Base-by-base conservation (phyloP, 495 filamentous ascomycete genomes). In the Neurospora pannonica region DNA sequence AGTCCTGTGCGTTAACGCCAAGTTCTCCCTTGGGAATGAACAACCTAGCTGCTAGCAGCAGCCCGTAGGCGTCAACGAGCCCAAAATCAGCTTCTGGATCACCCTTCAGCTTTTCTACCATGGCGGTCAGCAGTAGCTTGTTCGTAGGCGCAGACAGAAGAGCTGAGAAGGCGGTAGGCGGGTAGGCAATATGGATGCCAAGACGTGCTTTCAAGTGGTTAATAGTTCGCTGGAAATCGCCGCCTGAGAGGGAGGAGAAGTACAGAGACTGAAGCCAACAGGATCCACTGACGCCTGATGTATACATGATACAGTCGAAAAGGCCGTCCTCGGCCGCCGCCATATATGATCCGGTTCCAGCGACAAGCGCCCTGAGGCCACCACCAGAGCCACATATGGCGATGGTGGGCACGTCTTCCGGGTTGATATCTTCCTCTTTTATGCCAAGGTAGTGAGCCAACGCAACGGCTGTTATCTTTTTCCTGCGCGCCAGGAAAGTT, bases 191-290 rank as follows among this genome's bases (percentile, higher is more conserved):
- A 78, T 99, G 96, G 4, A 94, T 86, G 7, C 90, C 91, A 37
- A 98, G 86, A 31, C 96, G 88, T 72, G 88, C 87, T 82, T 97
- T 99, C 37, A 99, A 82, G 80, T 99, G 96, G 19, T 93, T 86
- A 21, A 97, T 89, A 11, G 95, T 85, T 54, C 84, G 87, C 37
- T 88, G 84, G 76, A 94, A 88, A 75, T 88, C 87, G 71, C 88
- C 84, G 5, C 82, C 84, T 0, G 90, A 85, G n/a, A 99, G 84
- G 3, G 92, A 92, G n/a, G 95, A 97, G 76, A 94, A 90, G 79
- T 92, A 98, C 10, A 99, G 85, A 3, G 93, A 87, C 81, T 98
- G 95, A 38, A 98, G 84, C 96, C 96, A 99, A 80, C 96, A 98
- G 76, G 93, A 96, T 5, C 96, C 96, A 78, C 92, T 95, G 19